Percentiles rank a stretch among this genome's conserved stretches.
phyloP scores from a whole-genome alignment of 2,329 filamentous ascomycete genomes.

The Botryotinia globosa region DNA sequence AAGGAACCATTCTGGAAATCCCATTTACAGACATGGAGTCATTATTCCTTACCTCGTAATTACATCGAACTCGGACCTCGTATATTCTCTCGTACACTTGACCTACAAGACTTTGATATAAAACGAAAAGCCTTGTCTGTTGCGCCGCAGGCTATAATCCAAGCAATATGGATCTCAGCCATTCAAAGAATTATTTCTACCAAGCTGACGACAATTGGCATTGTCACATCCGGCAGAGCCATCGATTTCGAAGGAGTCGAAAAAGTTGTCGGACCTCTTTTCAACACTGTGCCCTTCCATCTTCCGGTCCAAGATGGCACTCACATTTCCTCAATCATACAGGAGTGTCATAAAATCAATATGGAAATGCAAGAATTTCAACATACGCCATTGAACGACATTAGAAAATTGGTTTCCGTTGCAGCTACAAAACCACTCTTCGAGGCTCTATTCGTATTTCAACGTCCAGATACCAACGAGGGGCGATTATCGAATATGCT shows the following conservation, averaged over 20 bases:
- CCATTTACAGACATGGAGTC: conserved; percentile 32
- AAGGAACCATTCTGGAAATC: conserved; percentile 64
- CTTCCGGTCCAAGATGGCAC: conserved; percentile 45
- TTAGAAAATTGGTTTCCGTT: conserved; percentile 72
- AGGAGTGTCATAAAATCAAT: conserved; percentile 68
- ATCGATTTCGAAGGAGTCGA: conserved; percentile 66
- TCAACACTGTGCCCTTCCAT: conserved; percentile 82
- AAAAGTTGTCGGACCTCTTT: conserved; percentile 73
- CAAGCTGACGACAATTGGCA: conserved; percentile 54
- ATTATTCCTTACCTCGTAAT: conserved; percentile 21
- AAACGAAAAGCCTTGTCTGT: conserved; percentile 61
- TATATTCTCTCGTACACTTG: conserved; percentile 36
- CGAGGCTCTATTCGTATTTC: conserved; percentile 80
- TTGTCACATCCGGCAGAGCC: conserved; percentile 75
- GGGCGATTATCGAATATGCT: conserved; percentile 39
- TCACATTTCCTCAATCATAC: conserved; percentile 60
- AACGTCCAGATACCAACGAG: conserved; percentile 47
- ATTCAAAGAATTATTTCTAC: conserved; percentile 52
- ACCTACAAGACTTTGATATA: conserved; percentile 47
- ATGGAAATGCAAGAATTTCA: conserved; percentile 67
- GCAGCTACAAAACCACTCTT: conserved; percentile 59
- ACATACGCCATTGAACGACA: conserved; percentile 72
- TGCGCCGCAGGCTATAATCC: conserved; percentile 74
- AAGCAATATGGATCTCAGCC: conserved; percentile 69
- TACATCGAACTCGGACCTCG: conserved; percentile 26